These are phyloP conservation scores for Theileria parva DNA, from an alignment of 169 alveolate species.

Conservation along the genomic window DNA sequence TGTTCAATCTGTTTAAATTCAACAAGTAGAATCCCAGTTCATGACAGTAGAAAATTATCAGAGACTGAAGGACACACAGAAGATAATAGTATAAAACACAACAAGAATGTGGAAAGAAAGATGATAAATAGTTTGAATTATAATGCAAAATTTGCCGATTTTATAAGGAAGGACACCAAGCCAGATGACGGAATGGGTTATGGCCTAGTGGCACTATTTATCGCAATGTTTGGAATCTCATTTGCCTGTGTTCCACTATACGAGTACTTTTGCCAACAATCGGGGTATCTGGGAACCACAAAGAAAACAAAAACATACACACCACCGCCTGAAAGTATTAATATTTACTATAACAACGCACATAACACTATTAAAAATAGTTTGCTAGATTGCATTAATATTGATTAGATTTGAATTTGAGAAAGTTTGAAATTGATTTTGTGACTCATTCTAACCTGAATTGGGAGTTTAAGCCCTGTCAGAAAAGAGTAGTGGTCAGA, in stretches of 20 bases:
- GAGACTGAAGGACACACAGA: slow-evolving; percentile 12
- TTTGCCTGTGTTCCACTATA: slow-evolving; percentile 79
- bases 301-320: slow-evolving; percentile 49
- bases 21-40: no score
- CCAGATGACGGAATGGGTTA: slow-evolving; percentile 14
- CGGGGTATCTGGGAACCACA: slow-evolving; percentile 75
- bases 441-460: slow-evolving; percentile 78
- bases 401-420: slow-evolving; percentile 49
- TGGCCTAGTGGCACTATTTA: slow-evolving; percentile 30
- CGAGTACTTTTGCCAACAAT: slow-evolving; percentile 76
- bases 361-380: background rate
- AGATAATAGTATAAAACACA: background rate
- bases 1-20: no score
- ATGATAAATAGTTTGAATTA: background rate
- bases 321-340: slow-evolving; percentile 59
- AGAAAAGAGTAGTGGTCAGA: slow-evolving; percentile 77
- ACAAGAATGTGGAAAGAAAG: background rate
- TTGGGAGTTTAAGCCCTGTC: slow-evolving; percentile 86
- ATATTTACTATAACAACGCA: background rate
- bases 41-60: background rate
- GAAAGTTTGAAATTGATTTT: slow-evolving; percentile 73
- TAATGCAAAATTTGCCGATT: background rate
- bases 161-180: background rate
- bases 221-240: slow-evolving; percentile 72
- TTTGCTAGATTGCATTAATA: slow-evolving; percentile 6